These are phyloP conservation scores for Wickerhamiella dianesei DNA, from an alignment of 805 yeast genomes.

Conservation along the genomic window DNA sequence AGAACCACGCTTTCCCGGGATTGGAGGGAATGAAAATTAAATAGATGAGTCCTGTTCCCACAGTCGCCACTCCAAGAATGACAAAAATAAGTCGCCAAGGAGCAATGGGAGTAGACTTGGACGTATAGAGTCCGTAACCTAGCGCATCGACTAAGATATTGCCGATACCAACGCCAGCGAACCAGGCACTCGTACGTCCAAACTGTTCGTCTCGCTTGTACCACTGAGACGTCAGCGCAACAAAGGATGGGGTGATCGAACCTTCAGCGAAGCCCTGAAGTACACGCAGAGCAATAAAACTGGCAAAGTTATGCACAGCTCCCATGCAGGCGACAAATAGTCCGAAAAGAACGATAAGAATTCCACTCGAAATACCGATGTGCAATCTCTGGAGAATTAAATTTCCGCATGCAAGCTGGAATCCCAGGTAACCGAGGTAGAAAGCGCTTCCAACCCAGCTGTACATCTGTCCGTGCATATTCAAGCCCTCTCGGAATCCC, in stretches of 20 bases:
- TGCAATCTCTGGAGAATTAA: slow-evolving; percentile 43
- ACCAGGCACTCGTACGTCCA: slow-evolving; percentile 31
- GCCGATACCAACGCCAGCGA: slow-evolving; percentile 33
- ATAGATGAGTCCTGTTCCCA: slow-evolving; percentile 23
- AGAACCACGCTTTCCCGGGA: slow-evolving; percentile 36
- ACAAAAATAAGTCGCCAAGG: slow-evolving; percentile 42
- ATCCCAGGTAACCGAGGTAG: slow-evolving; percentile 49
- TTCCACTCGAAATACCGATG: slow-evolving; percentile 37
- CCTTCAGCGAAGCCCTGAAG: slow-evolving; percentile 40
- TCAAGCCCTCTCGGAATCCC: slow-evolving; percentile 35
- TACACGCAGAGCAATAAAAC: slow-evolving; percentile 33
- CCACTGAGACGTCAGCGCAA: slow-evolving; percentile 44
- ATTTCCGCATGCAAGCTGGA: slow-evolving; percentile 25
- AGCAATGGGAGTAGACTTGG: slow-evolving; percentile 10
- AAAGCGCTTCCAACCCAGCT: slow-evolving; percentile 47
- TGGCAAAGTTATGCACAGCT: slow-evolving; percentile 31
- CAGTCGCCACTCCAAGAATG: slow-evolving; percentile 41
- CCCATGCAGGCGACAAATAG: slow-evolving; percentile 33
- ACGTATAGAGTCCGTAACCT: slow-evolving; percentile 32
- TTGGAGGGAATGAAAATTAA: slow-evolving; percentile 33
- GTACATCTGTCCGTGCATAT: slow-evolving; percentile 32
- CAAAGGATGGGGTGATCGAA: slow-evolving; percentile 44
- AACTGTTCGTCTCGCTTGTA: slow-evolving; percentile 39
- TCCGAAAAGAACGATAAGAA: slow-evolving; percentile 36
- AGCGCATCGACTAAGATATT: slow-evolving; percentile 34